A percentile compares a stretch with the other conserved stretches of the same genome.
Evolutionary conservation across 345 rosid species (phyloP).

Genomic region (Salix suchowensis): DNA sequence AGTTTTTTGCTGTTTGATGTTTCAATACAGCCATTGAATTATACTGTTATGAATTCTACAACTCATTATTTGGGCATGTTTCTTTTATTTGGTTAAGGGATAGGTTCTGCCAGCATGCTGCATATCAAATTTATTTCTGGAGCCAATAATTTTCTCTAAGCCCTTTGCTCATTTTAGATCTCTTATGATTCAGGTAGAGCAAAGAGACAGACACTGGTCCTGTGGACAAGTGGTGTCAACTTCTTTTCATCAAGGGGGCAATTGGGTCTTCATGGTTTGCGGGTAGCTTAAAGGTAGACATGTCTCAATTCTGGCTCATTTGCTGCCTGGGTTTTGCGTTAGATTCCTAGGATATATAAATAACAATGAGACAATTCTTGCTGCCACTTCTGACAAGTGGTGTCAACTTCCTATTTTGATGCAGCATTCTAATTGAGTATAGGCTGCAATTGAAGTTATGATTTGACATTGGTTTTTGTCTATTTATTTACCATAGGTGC

Average conservation of each 20-base stretch:
- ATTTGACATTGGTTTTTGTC: not conserved
- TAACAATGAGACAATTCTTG: not conserved
- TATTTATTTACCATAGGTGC: conserved; percentile 21
- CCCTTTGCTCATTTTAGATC: not conserved
- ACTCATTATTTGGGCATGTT: too few species aligned
- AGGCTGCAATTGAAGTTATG: not conserved
- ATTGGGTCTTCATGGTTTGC: not conserved
- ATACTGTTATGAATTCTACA: not conserved
- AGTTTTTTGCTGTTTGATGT: not conserved
- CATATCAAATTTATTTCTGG: not conserved
- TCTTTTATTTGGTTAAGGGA: not conserved
- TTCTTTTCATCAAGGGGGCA: not conserved
- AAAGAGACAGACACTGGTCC: not conserved
- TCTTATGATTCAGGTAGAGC: not conserved
- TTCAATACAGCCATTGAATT: not conserved
- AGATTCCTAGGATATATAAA: not conserved
- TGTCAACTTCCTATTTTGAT: not conserved
- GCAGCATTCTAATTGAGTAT: not conserved
- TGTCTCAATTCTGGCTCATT: not conserved
- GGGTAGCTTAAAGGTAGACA: not conserved
- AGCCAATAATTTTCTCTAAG: not conserved
- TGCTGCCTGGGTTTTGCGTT: not conserved
- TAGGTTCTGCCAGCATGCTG: not conserved
- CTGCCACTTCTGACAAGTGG: too few species aligned
- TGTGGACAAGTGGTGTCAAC: not conserved